Conservation (phyloP, 495 filamentous ascomycete species). For the Daldinia bambusicola region DNA sequence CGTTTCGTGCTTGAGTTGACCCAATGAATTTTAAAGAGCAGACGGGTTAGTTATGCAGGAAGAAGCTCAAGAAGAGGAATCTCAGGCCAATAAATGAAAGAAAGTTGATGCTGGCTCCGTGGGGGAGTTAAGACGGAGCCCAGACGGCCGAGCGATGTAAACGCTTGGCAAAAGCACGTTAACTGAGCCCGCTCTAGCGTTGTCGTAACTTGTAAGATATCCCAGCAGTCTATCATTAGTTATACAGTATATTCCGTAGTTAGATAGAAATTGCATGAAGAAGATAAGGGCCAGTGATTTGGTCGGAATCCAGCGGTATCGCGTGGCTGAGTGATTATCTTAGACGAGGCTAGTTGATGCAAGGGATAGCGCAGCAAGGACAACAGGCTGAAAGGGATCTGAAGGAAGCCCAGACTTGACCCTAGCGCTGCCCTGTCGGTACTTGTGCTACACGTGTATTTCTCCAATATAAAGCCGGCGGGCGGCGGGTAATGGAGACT, state of each 20-base stretch:
- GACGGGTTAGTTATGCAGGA: neutral
- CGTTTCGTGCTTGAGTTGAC: constrained; percentile 9
- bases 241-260: neutral
- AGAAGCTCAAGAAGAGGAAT: constrained; percentile 2
- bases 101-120: constrained; percentile 9
- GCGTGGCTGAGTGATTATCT: neutral
- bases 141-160: constrained; percentile 16
- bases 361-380: neutral
- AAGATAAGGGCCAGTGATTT: neutral
- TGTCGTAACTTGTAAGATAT: constrained; percentile 5
- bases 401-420: constrained; percentile 8
- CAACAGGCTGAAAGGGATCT: neutral
- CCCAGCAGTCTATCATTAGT: constrained; percentile 1
- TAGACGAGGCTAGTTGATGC: neutral
- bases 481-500: neutral
- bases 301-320: neutral
- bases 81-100: constrained; percentile 10
- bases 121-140: constrained; percentile 16
- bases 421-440: constrained; percentile 13
- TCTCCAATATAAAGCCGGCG: neutral
- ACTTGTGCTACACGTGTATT: constrained; percentile 8
- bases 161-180: constrained; percentile 27
- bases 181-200: constrained; percentile 16
- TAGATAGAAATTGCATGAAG: neutral
- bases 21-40: constrained; percentile 3